Evolutionary conservation across 2,329 filamentous ascomycete species (phyloP), one percentile per base, ranked within the genome.

Genomic region (Ophiostoma sp.): DNA sequence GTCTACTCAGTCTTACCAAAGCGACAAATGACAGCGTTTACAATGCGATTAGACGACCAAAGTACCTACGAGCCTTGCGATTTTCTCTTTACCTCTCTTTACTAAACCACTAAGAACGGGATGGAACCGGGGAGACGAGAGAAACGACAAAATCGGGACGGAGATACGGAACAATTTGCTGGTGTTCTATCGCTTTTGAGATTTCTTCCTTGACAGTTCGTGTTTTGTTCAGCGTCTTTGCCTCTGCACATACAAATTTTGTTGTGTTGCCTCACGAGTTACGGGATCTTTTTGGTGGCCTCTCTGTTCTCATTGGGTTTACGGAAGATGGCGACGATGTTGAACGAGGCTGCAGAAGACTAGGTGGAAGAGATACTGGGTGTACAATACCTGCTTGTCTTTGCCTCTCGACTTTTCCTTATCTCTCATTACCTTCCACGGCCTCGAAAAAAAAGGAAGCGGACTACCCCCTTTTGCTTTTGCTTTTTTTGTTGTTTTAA

Each of bases 401-500:
- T 60, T 60, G 55, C 38, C 11, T 63, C 40, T 18, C 8, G 60
- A 42, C 55, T n/a, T 55, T 65, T 49, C n/a, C 18, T 27, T 36
- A 5, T n/a, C 55, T 52, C 45, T 62, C 12, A 49, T 62, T 40
- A 66, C n/a, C 47, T 66, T 47, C 65, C 63, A 65, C 45, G 66
- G 42, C 44, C 41, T 38, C 49, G 42, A 45, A 67, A 65, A 69
- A 27, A 65, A 66, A 27, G 58, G 49, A 64, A 69, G 64, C 68
- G 55, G 68, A 68, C 66, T 67, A 69, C 68, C 68, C 62, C 47
- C 38, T 62, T 47, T 45, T 65, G 62, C 41, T 62, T 55, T 36
- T 47, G 47, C 27, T 58, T 60, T 64, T 65, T 52, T 69, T 69
- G 55, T 58, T 67, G 64, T 47, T 58, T 58, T 69, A 64, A 69